phyloP scores from a whole-genome alignment of 352 stramenopile genomes.

The Hyaloperonospora brassicae region DNA sequence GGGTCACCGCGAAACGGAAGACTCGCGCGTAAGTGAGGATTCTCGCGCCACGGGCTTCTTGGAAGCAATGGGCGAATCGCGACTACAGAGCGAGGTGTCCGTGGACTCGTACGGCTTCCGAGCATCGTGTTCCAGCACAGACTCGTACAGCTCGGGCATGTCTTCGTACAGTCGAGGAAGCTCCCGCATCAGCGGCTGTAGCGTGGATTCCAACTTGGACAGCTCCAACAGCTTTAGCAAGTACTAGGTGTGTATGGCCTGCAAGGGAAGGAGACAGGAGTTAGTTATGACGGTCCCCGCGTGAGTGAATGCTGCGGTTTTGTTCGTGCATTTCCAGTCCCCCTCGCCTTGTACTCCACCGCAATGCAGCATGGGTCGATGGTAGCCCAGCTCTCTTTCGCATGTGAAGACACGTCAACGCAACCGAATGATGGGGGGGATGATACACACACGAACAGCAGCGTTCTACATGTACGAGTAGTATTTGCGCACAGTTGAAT shows the following conservation, averaged over 20 bases:
- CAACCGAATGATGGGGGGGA: not conserved
- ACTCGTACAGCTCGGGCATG: constrained; percentile 64
- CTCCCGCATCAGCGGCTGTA: constrained; percentile 59
- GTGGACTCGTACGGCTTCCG: constrained; percentile 67
- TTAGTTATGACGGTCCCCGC: too few relatives aligned
- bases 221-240: constrained; percentile 23
- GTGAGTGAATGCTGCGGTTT: constrained; percentile 22
- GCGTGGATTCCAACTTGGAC: constrained; percentile 30
- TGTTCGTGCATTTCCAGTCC: constrained; percentile 11
- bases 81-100: constrained; percentile 52
- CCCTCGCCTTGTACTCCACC: constrained; percentile 6
- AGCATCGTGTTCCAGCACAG: constrained; percentile 39
- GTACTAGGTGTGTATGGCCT: constrained; percentile 13
- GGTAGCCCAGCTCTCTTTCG: constrained; percentile 8
- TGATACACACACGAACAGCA: not conserved
- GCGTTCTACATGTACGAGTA: constrained; percentile 2
- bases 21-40: constrained; percentile 19
- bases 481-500: constrained; percentile 11
- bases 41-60: constrained; percentile 33
- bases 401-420: not conserved
- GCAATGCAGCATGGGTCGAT: constrained; percentile 21
- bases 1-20: constrained; percentile 23
- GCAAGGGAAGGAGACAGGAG: too few relatives aligned
- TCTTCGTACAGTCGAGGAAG: constrained; percentile 52
- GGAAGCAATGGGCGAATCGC: constrained; percentile 33